Base-by-base conservation (phyloP, 2,329 filamentous ascomycete species). In the Pseudogymnoascus sp. region DNA sequence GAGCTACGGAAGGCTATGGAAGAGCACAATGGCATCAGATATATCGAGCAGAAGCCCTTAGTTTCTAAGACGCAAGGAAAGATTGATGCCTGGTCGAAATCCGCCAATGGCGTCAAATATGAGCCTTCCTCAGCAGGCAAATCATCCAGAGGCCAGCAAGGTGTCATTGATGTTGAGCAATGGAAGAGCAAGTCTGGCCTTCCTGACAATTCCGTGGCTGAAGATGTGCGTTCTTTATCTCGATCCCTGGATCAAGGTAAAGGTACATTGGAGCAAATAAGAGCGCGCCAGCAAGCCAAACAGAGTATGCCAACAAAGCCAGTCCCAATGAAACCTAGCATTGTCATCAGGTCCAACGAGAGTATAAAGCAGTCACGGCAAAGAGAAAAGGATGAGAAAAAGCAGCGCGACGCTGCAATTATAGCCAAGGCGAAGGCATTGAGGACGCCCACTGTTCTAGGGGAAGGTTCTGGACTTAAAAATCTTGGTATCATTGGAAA, bases 381-480 rank as follows among this genome's bases (percentile, higher is more conserved):
- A 68, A 84, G 82, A 65, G 91, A 91, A 70, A 85, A 87, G 71
- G 89, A 91, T 62, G 91, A 89, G 62, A 88, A 86, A 71, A 85
- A 84, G 65, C 88, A 84, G 72, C 82, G 88, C 70, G 89, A 93
- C 72, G 85, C 86, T 11, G 88, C 87, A 64, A 83, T 83, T 13
- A 84, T 93, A 68, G 89, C 89, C 1, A 83, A 81, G 67, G 85
- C 90, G 6, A 88, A 86, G 74, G 86, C 83, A 53, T 74, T 83
- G 6, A 77, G 81, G 61, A 79, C 81, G 64, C 77, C 81, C 68
- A 72, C 77, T 24, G 86, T 86, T n/a, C 78, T 82, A 7, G 88
- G 90, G 64, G 90, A 92, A 72, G 91, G 91, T 2, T 95, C 91
- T 64, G 91, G 89, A 19, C 77, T 95, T 8, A 82, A 84, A 66